phyloP scores from a whole-genome alignment of 2,329 filamentous ascomycete genomes.

The Endothia cerciana region DNA sequence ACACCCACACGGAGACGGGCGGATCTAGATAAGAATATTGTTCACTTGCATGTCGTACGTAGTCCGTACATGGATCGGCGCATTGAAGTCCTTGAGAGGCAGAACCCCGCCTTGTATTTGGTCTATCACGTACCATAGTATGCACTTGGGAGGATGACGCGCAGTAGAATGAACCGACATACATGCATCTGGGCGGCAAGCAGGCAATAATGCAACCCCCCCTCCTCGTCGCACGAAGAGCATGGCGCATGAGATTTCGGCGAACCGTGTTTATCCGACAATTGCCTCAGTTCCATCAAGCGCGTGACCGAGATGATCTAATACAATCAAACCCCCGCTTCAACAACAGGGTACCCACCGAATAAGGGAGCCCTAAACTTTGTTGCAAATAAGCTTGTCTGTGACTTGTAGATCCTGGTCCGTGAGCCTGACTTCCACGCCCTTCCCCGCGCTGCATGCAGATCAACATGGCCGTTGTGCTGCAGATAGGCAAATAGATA shows the following conservation, averaged over 20 bases:
- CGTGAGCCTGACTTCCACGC: neutral
- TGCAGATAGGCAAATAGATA: neutral
- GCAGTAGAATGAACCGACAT: neutral
- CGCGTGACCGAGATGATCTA: neutral
- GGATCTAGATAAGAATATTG: neutral
- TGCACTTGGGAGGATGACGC: neutral
- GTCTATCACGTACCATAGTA: neutral
- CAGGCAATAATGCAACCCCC: slow-evolving; percentile 12
- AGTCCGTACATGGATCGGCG: neutral
- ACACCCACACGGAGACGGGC: neutral
- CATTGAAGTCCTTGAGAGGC: neutral
- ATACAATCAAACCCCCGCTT: neutral
- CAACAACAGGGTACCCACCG: neutral
- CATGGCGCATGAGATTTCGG: neutral
- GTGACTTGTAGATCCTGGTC: neutral
- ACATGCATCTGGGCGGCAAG: neutral
- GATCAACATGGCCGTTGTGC: neutral
- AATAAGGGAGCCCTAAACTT: slow-evolving; percentile 15
- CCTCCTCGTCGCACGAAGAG: neutral
- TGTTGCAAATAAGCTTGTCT: slow-evolving; percentile 22
- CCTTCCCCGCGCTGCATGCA: neutral
- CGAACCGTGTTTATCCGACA: neutral
- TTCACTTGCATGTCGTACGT: neutral
- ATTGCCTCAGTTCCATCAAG: neutral
- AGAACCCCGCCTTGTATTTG: neutral